Conservation (phyloP, 352 stramenopile species). For the Phytophthora aleatoria region DNA sequence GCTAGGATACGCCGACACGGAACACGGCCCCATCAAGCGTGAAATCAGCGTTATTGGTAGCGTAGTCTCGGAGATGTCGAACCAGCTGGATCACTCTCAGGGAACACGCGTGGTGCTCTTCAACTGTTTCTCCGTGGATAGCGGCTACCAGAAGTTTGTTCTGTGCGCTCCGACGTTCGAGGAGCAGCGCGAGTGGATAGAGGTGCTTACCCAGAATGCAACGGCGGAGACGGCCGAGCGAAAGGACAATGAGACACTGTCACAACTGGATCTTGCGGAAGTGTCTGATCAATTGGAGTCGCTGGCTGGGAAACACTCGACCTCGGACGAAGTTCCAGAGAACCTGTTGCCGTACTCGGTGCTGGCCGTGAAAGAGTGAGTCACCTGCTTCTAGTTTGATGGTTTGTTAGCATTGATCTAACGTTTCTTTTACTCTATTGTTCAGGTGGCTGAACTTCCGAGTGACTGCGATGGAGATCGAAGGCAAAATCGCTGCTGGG, state of each 20-base stretch:
- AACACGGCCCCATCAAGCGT: constrained; percentile 84
- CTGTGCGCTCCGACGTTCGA: constrained; percentile 85
- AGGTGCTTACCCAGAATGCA: constrained; percentile 86
- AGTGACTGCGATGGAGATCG: constrained; percentile 86
- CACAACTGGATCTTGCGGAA: constrained; percentile 73
- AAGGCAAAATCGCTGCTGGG: constrained; percentile 78
- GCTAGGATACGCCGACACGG: constrained; percentile 76
- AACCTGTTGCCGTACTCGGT: constrained; percentile 79
- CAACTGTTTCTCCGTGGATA: constrained; percentile 88
- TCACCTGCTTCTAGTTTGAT: constrained; percentile 13
- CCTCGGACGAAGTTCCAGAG: constrained; percentile 67
- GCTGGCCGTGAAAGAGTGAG: constrained; percentile 87
- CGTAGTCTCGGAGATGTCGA: constrained; percentile 79
- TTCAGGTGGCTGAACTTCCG: constrained; percentile 85
- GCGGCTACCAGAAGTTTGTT: constrained; percentile 83
- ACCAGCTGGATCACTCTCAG: constrained; percentile 90
- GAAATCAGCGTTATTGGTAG: constrained; percentile 90
- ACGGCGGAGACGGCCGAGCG: constrained; percentile 79
- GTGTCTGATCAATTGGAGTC: constrained; percentile 81
- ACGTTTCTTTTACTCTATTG: constrained; percentile 19
- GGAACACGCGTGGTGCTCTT: constrained; percentile 84
- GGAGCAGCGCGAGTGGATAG: constrained; percentile 89
- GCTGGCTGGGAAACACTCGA: constrained; percentile 79
- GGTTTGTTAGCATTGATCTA: constrained; percentile 5
- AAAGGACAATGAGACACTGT: constrained; percentile 75